Evolutionary conservation across 2,329 filamentous ascomycete species (phyloP), one percentile per base, ranked within the genome.

Genomic region (Aureobasidium sp.): DNA sequence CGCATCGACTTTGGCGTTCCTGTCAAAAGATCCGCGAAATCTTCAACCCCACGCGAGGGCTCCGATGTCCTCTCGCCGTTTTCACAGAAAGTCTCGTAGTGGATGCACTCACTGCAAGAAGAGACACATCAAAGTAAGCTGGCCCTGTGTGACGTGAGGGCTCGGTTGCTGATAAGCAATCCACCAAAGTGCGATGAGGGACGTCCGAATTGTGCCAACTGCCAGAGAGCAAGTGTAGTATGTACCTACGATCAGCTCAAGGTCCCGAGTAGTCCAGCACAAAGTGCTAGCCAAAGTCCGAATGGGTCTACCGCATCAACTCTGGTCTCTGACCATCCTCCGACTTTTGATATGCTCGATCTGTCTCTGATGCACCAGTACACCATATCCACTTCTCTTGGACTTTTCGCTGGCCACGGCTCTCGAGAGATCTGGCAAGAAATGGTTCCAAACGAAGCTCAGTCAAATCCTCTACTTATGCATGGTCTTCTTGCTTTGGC

Each of bases 331-430:
- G 48, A 51, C 20, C 47, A 55, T 9, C 2, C 42, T 14, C 25
- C 37, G 37, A 22, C 56, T 7, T 70, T 67, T 61, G 69, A 71
- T 62, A 58, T 63, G 29, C 63, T 71, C 37, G 69, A 71, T 59
- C 61, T 71, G 34, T 57, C 64, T 20, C 55, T 70, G 22, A 69
- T 70, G 68, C 68, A 71, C 52, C 66, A 67, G 14, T 71, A 66
- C 51, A 66, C 67, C 41, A 67, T 67, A n/a, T 62, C 63, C 15
- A 70, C 69, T 15, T 66, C 69, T 5, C 42, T 66, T 2, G 61
- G 61, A 20, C 44, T 70, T 6, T 67, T 68, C 9, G 63, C 65
- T 6, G 62, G 61, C 14, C 55, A 60, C 20, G 63, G 65, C 29
- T 66, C 67, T 6, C 64, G 61, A n/a, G 60, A 65, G 9, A 56